Evolutionary conservation across 2,329 filamentous ascomycete genomes (phyloP), one percentile per base, ranked within the genome.

Genomic region (Scortechinia acanthostroma): DNA sequence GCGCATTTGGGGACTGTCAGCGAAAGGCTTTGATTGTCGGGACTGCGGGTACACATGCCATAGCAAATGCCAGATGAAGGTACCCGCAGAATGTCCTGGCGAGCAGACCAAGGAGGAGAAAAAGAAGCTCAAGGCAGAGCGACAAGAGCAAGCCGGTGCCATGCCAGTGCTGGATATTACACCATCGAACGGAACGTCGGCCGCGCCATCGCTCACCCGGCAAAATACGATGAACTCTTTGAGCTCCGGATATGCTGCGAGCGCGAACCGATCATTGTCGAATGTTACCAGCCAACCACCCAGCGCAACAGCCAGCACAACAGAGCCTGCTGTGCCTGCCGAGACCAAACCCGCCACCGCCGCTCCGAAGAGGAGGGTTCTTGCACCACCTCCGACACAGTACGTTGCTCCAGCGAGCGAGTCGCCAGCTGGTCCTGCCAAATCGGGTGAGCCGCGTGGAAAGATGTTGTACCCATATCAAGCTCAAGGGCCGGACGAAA

Each of bases 11-110:
- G 93, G 93, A 1, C 65, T 98, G 33, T 95, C 89, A 22, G 91
- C 93, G 28, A 98, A 98, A 66, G 93, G 93, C 0, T 94, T 95
- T 58, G 91, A 95, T 60, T 98, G 93, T 58, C 80, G 86, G 53
- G 91, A 97, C 62, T 98, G 93, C 58, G 93, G 94, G 23, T 98
- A 96, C 66, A 96, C 91, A 2, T 98, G 93, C 59, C 93, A 98
- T 66, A 94, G 84, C 71, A 98, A 98, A 68, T 98, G 93, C 62
- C 89, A 98, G 69, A 93, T 98, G 85, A 98, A 97, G 65, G 93
- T 97, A 0, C 90, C 93, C 0, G 87, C 93, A 4, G 88, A 95
- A 59, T 98, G 93, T 58, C 93, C 93, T 0, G 93, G 93, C 43
- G 93, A 97, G 58, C 81, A 93, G 59, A 84, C 75, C 50, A 98